Conservation (phyloP, 148 eudicot species). For the Fallopia convolvulus region DNA sequence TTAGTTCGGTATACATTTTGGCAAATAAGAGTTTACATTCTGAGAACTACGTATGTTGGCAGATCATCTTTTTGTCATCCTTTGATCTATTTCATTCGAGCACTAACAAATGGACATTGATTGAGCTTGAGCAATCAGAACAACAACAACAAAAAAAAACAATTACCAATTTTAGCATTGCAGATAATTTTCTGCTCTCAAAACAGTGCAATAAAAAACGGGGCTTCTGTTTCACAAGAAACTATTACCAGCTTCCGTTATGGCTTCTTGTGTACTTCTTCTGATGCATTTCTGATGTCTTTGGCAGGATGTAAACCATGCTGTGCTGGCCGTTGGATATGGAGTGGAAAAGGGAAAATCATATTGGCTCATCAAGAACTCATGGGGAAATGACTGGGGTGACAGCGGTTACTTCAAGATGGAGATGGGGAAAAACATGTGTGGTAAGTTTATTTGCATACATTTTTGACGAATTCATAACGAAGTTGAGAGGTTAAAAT, state of each 20-base stretch:
- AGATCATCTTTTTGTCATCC: background rate
- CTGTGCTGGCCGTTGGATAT: conserved; percentile 96
- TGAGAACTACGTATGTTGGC: background rate
- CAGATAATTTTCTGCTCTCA: background rate
- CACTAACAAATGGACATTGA: background rate
- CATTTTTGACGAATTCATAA: background rate
- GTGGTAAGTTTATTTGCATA: conserved; percentile 60
- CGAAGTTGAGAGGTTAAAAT: background rate
- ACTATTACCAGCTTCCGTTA: no score
- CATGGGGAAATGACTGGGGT: conserved; percentile 98
- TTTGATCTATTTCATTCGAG: background rate
- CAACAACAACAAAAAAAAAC: background rate
- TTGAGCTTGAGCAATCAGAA: background rate
- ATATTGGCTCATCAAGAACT: conserved; percentile 96
- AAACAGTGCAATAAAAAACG: background rate
- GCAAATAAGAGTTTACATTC: background rate
- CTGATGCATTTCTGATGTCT: background rate
- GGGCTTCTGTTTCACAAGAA: background rate
- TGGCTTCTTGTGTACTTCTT: background rate
- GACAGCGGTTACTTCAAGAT: conserved; percentile 85
- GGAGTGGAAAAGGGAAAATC: conserved; percentile 78
- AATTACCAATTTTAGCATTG: background rate
- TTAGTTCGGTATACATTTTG: no score
- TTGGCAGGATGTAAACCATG: conserved; percentile 98
- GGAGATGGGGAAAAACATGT: conserved; percentile 99